phyloP scores from a whole-genome alignment of 164 flowering plant genomes.

The Piper betle region DNA sequence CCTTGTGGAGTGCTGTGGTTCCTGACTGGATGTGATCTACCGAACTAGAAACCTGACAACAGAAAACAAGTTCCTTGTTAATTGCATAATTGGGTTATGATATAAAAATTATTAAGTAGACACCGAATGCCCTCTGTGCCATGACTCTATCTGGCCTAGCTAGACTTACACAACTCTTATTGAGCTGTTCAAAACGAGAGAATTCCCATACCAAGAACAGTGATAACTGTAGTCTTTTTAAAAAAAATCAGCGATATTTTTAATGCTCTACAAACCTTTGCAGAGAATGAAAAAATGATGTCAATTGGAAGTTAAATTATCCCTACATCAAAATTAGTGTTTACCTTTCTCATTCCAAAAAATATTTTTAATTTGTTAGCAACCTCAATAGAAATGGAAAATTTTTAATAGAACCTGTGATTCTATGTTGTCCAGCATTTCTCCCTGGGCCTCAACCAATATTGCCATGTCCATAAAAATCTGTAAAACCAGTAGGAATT shows the following conservation, averaged over 20 bases:
- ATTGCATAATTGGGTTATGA: too few species aligned
- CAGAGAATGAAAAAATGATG: too few species aligned
- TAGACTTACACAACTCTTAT: too few species aligned
- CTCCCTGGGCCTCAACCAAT: conserved; percentile 8
- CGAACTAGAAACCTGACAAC: conserved; percentile 24
- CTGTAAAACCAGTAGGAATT: neutral
- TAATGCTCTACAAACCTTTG: too few species aligned
- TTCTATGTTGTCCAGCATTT: conserved; percentile 9
- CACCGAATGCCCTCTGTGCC: neutral
- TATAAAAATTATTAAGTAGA: neutral
- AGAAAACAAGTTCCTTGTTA: neutral
- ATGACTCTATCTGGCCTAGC: neutral
- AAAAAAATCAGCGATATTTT: neutral
- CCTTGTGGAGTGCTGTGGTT: conserved; percentile 34
- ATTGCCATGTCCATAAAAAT: conserved; percentile 9
- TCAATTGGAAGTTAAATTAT: too few species aligned
- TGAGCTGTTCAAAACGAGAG: neutral
- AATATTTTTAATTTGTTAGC: neutral
- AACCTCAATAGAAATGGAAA: neutral
- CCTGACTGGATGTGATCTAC: conserved; percentile 41
- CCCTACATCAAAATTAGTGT: too few species aligned
- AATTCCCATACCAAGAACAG: neutral
- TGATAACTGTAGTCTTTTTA: neutral
- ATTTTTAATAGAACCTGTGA: conserved; percentile 1
- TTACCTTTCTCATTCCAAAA: too few species aligned